These are phyloP conservation scores for Aeminium ludgeri DNA, from an alignment of 495 filamentous ascomycete species.

Conservation along the genomic window DNA sequence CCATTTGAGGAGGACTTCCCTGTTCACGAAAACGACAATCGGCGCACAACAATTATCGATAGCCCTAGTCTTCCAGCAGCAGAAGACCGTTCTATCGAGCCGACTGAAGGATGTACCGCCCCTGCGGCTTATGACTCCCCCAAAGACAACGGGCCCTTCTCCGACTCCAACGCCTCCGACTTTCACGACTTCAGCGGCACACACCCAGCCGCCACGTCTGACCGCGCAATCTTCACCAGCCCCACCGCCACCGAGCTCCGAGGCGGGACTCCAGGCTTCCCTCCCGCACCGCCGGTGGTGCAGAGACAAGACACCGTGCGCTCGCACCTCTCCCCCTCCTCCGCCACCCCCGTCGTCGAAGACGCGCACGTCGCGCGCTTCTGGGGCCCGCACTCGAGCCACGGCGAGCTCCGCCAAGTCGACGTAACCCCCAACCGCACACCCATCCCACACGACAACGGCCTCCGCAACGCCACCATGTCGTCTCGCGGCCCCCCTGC, in stretches of 20 bases:
- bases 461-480: slow-evolving; percentile 1
- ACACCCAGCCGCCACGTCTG: background rate
- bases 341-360: slow-evolving; percentile 9
- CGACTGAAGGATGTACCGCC: too few species aligned
- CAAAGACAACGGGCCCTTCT: too few species aligned
- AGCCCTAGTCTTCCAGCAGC: too few species aligned
- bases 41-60: too few species aligned
- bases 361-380: slow-evolving; percentile 7
- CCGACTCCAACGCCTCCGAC: background rate
- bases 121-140: too few species aligned
- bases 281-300: background rate
- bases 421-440: background rate
- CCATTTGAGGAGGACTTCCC: too few species aligned
- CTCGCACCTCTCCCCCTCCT: background rate
- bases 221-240: too few species aligned
- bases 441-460: background rate
- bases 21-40: too few species aligned
- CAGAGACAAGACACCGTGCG: background rate
- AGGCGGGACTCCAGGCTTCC: too few species aligned
- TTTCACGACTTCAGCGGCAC: slow-evolving; percentile 1
- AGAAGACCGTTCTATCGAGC: too few species aligned
- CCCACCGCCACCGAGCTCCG: too few species aligned
- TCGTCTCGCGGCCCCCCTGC: background rate
- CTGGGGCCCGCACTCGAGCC: slow-evolving; percentile 4
- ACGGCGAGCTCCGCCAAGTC: slow-evolving; percentile 7